Conservation (phyloP, 352 stramenopile species). For the Phytopythium mirpurense region DNA sequence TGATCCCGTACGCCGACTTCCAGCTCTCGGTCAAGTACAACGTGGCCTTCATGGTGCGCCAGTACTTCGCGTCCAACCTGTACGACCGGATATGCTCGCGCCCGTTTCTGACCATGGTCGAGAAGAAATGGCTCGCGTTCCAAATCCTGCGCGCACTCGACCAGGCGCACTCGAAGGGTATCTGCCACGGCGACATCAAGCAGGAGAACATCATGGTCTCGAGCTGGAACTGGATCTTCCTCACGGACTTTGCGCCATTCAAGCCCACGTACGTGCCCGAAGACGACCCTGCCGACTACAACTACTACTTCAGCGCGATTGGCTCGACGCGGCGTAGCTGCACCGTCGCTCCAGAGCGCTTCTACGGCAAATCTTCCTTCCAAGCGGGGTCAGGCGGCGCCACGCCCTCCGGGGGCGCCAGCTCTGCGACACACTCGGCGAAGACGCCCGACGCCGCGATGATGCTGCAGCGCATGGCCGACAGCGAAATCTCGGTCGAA, state of each 20-base stretch:
- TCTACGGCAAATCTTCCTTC: conserved; percentile 37
- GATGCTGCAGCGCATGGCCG: conserved; percentile 67
- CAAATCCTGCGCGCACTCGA: conserved; percentile 94
- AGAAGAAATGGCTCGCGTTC: conserved; percentile 98
- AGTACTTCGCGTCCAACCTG: conserved; percentile 95
- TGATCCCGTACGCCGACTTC: conserved; percentile 82
- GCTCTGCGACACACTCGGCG: conserved; percentile 13
- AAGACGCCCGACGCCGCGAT: conserved; percentile 47
- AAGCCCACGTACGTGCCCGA: conserved; percentile 94
- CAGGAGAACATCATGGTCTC: conserved; percentile 98
- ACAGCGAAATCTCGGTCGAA: conserved; percentile 63
- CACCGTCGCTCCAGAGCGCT: conserved; percentile 93
- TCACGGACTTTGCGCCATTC: conserved; percentile 96
- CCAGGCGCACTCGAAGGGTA: conserved; percentile 88
- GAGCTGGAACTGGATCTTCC: conserved; percentile 96
- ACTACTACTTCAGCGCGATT: conserved; percentile 92
- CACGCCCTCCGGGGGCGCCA: conserved; percentile 9
- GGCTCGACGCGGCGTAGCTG: conserved; percentile 87
- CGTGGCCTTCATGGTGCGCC: conserved; percentile 92
- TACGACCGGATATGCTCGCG: conserved; percentile 95
- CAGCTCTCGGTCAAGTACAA: conserved; percentile 73
- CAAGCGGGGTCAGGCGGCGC: conserved; percentile 3
- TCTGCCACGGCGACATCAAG: conserved; percentile 98
- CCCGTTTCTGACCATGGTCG: conserved; percentile 92
- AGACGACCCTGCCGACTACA: conserved; percentile 94